Base-by-base conservation (phyloP, 1,284 basidiomycete genomes). In the Ustilago tritici region DNA sequence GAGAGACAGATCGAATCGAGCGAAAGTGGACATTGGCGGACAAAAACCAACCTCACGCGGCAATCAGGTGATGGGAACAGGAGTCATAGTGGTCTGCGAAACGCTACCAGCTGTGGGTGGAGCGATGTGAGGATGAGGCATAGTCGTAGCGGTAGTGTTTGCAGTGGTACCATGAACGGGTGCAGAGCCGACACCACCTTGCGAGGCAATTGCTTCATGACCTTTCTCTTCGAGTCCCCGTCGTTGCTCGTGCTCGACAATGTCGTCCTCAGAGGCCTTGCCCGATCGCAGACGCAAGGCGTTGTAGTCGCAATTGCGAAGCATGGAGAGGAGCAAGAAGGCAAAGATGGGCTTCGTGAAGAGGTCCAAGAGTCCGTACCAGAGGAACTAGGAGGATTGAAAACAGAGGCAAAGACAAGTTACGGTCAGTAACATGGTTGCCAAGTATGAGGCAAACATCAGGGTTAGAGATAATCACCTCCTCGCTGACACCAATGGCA, bases 311-410 rank as follows among this genome's bases (percentile, higher is more conserved):
- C 80, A 69, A 9, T 60, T 64, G 19, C 70, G 36, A 5, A 83
- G 61, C 57, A 73, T 60, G 19, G 50, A 53, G 35, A 82, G 69
- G 32, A 84, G 79, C 47, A 80, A 50, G 32, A 84, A 64, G 2
- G 77, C 69, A 60, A 82, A 84, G 36, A 82, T 52, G 8, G 81
- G 84, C 65, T 89, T 90, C 59, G 89, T 87, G 76, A 91, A 59
- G 14, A 91, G 61, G 76, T 91, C 91, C 69, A 91, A 87, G 32
- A 84, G 40, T 10, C 90, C 90, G 84, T 91, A 91, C 86, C 89
- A 91, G 66, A 89, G 77, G 85, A 88, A 86, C 79, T 88, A 58
- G 31, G 35, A 36, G 2, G 23, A 28, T 19, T 10, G 23, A 31
- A 12, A 35, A 38, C 1, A 10, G 10, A 47, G 43, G 15, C 1